Conservation (phyloP, 768 basidiomycete species). For the Calocybe gangraenosa region DNA sequence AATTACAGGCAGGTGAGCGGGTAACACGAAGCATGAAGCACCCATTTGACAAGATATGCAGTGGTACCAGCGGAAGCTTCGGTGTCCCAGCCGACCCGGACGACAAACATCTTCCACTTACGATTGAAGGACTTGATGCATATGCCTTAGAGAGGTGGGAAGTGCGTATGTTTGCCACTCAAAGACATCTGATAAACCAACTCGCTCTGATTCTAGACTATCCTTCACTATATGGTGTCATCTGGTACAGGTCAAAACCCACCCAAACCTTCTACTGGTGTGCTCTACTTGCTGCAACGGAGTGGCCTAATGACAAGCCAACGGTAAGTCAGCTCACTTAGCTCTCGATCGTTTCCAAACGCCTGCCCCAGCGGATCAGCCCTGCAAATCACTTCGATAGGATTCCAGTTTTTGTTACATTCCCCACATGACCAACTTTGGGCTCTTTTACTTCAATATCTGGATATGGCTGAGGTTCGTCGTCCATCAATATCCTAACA, state of each 20-base stretch:
- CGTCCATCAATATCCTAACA: neutral
- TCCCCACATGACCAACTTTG: slow-evolving; percentile 93
- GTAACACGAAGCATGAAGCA: too few species aligned
- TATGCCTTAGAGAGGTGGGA: slow-evolving; percentile 91
- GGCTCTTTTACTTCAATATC: slow-evolving; percentile 89
- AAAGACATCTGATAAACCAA: neutral
- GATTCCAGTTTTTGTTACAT: slow-evolving; percentile 95
- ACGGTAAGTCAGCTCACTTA: slow-evolving; percentile 40
- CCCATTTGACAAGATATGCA: too few species aligned
- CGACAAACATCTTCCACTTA: slow-evolving; percentile 50
- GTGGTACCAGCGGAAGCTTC: slow-evolving; percentile 78
- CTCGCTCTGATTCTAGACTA: slow-evolving; percentile 53
- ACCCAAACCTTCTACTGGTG: slow-evolving; percentile 74
- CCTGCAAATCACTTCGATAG: slow-evolving; percentile 84
- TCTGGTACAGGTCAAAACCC: slow-evolving; percentile 77
- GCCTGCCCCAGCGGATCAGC: slow-evolving; percentile 40
- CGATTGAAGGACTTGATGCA: slow-evolving; percentile 63
- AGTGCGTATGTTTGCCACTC: slow-evolving; percentile 37
- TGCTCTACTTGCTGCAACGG: slow-evolving; percentile 75
- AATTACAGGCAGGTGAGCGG: slow-evolving; percentile 76
- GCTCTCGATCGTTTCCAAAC: slow-evolving; percentile 10
- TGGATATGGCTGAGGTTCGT: slow-evolving; percentile 78
- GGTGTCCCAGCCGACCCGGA: slow-evolving; percentile 71
- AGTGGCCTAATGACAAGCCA: slow-evolving; percentile 82
- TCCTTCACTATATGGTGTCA: slow-evolving; percentile 97